Evolutionary conservation across 345 rosid species (phyloP).

Genomic region (Erodium maritimum): DNA sequence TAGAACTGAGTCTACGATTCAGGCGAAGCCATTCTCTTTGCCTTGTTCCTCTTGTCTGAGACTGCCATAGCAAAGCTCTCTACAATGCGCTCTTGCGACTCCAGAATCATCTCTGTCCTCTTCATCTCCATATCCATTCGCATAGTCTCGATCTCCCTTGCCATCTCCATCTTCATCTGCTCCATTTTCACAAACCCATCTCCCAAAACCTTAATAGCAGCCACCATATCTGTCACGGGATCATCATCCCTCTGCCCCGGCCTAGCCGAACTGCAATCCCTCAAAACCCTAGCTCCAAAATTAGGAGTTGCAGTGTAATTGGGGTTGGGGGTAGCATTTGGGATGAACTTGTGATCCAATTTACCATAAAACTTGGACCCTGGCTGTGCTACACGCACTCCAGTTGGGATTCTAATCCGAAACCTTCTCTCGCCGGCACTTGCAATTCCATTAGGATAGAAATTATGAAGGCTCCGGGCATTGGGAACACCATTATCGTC

Average conservation of each 20-base stretch:
- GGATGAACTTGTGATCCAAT: constrained; percentile 29
- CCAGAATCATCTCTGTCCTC: constrained; percentile 75
- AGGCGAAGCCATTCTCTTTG: constrained; percentile 24
- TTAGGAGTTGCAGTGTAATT: constrained; percentile 16
- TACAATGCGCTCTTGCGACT: constrained; percentile 68
- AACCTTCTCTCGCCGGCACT: constrained; percentile 32
- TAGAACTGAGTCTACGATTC: background rate
- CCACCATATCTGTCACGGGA: constrained; percentile 60
- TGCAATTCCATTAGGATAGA: constrained; percentile 40
- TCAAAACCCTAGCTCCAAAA: constrained; percentile 21
- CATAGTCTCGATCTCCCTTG: constrained; percentile 69
- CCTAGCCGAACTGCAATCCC: constrained; percentile 20
- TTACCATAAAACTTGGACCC: constrained; percentile 34
- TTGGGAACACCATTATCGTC: constrained; percentile 30
- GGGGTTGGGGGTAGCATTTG: too few species aligned
- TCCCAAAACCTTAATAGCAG: constrained; percentile 71
- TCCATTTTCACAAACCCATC: constrained; percentile 76
- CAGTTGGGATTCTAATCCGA: constrained; percentile 70
- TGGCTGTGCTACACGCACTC: constrained; percentile 67
- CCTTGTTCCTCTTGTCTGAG: constrained; percentile 42
- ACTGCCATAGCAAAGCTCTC: constrained; percentile 60
- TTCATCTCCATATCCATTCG: constrained; percentile 68
- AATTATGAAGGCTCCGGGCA: constrained; percentile 40
- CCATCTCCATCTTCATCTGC: constrained; percentile 89
- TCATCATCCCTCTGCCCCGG: constrained; percentile 31